phyloP scores from a whole-genome alignment of 2,329 filamentous ascomycete genomes.

The Monosporascus ibericus region DNA sequence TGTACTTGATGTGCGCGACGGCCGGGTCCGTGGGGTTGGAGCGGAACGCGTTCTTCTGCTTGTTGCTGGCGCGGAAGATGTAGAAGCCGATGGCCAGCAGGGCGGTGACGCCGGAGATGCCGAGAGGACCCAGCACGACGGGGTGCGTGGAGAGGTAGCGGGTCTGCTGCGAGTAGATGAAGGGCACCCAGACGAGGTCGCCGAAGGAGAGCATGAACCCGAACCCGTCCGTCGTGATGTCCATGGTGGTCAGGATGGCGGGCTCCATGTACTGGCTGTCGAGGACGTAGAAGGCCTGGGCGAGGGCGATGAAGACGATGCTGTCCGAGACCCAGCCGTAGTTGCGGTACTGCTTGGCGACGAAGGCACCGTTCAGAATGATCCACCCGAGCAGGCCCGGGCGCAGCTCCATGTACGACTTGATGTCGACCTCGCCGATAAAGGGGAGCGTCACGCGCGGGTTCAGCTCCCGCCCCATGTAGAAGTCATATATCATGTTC shows the following conservation, averaged over 20 bases:
- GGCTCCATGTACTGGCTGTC: constrained; percentile 85
- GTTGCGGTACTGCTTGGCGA: constrained; percentile 81
- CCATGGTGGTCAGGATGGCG: constrained; percentile 87
- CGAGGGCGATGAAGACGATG: constrained; percentile 69
- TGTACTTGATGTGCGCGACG: constrained; percentile 75
- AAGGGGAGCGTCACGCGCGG: constrained; percentile 74
- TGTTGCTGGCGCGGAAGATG: constrained; percentile 92
- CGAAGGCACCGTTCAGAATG: constrained; percentile 75
- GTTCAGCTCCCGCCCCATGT: constrained; percentile 92
- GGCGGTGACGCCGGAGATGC: constrained; percentile 57
- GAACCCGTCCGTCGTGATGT: constrained; percentile 88
- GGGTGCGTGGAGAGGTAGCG: constrained; percentile 82
- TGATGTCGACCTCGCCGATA: constrained; percentile 83
- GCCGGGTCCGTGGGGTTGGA: constrained; percentile 76
- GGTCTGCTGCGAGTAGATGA: constrained; percentile 77
- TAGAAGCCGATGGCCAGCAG: constrained; percentile 71
- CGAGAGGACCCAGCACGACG: constrained; percentile 64
- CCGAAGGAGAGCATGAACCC: constrained; percentile 94
- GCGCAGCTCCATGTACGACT: constrained; percentile 83
- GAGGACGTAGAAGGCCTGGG: constrained; percentile 77
- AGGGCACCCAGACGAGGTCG: constrained; percentile 88
- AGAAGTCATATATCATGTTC: constrained; percentile 91
- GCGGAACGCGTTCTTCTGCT: constrained; percentile 90
- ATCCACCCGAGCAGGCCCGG: constrained; percentile 88
- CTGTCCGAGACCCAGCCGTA: constrained; percentile 81